phyloP scores from a whole-genome alignment of 2,329 filamentous ascomycete genomes.

The Talaromyces funiculosus region DNA sequence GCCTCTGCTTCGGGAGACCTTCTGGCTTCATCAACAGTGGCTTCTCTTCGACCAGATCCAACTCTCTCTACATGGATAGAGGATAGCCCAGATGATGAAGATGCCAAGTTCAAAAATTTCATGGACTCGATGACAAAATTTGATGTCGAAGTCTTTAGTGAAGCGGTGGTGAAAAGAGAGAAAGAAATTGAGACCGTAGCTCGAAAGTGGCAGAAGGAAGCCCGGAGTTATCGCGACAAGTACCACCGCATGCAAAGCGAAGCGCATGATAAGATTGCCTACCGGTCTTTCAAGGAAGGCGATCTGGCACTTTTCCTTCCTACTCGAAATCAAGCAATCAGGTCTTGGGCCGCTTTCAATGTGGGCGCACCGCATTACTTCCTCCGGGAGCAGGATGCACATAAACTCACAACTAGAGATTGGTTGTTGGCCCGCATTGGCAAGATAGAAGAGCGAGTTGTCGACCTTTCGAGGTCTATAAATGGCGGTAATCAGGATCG shows the following conservation, averaged over 20 bases:
- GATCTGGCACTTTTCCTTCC: constrained; percentile 91
- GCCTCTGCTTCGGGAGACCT: constrained; percentile 32
- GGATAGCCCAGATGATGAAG: constrained; percentile 59
- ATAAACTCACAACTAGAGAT: constrained; percentile 76
- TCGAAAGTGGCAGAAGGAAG: constrained; percentile 88
- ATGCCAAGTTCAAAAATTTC: constrained; percentile 68
- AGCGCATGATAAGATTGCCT: constrained; percentile 92
- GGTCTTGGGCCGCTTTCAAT: constrained; percentile 98
- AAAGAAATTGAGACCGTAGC: constrained; percentile 91
- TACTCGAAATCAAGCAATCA: constrained; percentile 86
- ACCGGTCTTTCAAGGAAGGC: constrained; percentile 91
- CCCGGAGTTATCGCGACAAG: constrained; percentile 79
- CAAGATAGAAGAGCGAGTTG: constrained; percentile 85
- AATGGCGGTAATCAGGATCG: constrained; percentile 51
- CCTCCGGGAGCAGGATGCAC: constrained; percentile 82
- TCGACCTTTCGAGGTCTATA: constrained; percentile 80
- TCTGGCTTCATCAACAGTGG: constrained; percentile 29
- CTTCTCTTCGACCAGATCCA: constrained; percentile 52
- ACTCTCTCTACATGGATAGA: constrained; percentile 79
- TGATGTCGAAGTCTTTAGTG: constrained; percentile 75
- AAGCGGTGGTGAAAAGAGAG: constrained; percentile 79
- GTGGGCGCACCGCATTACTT: constrained; percentile 97
- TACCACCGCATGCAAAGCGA: constrained; percentile 75
- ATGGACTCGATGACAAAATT: constrained; percentile 69
- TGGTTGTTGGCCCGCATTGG: constrained; percentile 95